phyloP scores from a whole-genome alignment of 2,329 filamentous ascomycete genomes.

The Colletotrichum agaves region DNA sequence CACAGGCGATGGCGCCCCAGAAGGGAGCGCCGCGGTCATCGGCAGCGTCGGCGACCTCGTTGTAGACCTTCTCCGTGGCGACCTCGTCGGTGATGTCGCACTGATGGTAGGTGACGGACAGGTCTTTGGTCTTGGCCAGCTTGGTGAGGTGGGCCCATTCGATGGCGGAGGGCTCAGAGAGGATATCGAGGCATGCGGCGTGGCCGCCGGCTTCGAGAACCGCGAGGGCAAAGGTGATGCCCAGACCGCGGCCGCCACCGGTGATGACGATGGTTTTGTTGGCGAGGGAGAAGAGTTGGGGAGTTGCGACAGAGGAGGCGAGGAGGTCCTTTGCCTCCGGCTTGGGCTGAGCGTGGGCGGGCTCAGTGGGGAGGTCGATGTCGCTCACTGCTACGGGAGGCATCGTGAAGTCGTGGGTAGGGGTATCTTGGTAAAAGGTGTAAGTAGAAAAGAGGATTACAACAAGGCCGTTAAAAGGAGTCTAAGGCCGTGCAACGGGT shows the following conservation, averaged over 20 bases:
- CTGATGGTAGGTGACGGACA: slow-evolving; percentile 52
- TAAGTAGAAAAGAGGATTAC: neutral
- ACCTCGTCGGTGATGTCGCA: slow-evolving; percentile 61
- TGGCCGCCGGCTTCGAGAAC: slow-evolving; percentile 61
- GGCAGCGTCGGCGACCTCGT: slow-evolving; percentile 49
- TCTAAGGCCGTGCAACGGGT: neutral
- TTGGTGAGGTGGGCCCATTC: slow-evolving; percentile 57
- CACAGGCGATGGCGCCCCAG: slow-evolving; percentile 56
- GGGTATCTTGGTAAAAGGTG: slow-evolving; percentile 7
- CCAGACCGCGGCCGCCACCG: slow-evolving; percentile 61
- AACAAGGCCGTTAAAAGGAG: neutral
- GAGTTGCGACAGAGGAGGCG: slow-evolving; percentile 42
- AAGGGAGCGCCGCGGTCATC: slow-evolving; percentile 47
- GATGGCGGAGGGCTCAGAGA: slow-evolving; percentile 47
- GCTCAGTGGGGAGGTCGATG: slow-evolving; percentile 43
- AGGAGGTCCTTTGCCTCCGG: slow-evolving; percentile 48
- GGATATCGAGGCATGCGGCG: slow-evolving; percentile 60
- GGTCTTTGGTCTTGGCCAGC: slow-evolving; percentile 48
- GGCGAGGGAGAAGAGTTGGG: slow-evolving; percentile 56
- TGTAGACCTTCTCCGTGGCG: slow-evolving; percentile 48
- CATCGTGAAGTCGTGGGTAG: slow-evolving; percentile 1
- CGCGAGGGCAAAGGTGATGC: slow-evolving; percentile 59
- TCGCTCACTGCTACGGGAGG: slow-evolving; percentile 44
- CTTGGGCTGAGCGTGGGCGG: slow-evolving; percentile 38
- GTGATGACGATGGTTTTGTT: slow-evolving; percentile 60